A percentile compares a stretch with the other conserved stretches of the same genome.
Conservation (phyloP, 345 rosid species). For the Turritis glabra region DNA sequence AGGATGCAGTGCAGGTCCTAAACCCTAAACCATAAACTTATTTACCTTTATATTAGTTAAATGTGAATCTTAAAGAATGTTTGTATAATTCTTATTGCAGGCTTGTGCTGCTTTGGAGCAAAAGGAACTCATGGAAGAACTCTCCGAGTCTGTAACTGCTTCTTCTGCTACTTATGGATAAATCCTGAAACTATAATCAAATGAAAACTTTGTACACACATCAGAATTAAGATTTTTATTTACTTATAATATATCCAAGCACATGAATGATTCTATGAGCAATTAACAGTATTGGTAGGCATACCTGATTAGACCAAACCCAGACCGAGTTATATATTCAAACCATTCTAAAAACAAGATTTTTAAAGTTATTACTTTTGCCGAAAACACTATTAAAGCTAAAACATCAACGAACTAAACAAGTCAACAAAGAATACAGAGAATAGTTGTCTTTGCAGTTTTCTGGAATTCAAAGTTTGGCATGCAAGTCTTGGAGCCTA, state of each 20-base stretch:
- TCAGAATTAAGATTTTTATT: not conserved
- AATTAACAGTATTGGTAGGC: not conserved
- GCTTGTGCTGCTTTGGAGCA: slow-evolving; percentile 82
- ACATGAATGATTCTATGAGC: not conserved
- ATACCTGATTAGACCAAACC: not conserved
- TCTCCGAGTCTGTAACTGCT: slow-evolving; percentile 66
- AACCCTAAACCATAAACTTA: not conserved
- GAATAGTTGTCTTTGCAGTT: not conserved
- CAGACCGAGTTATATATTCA: not conserved
- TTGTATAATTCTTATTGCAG: slow-evolving; percentile 43
- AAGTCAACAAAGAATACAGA: not conserved
- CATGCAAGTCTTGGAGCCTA: not conserved
- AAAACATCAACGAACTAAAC: not conserved
- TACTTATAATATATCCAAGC: not conserved
- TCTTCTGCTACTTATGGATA: slow-evolving; percentile 35
- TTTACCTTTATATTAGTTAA: not conserved
- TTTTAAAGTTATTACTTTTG: not conserved
- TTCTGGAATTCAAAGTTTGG: not conserved
- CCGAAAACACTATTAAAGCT: not conserved
- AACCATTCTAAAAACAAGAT: not conserved
- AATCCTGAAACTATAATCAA: slow-evolving; percentile 14
- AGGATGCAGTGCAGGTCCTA: slow-evolving; percentile 78
- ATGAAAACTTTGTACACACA: slow-evolving; percentile 17
- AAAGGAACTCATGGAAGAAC: slow-evolving; percentile 83
- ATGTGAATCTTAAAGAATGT: not conserved